Evolutionary conservation across 208 protist species (phyloP), one percentile per base, ranked within the genome.

Genomic region (Endotrypanum monterogeii): DNA sequence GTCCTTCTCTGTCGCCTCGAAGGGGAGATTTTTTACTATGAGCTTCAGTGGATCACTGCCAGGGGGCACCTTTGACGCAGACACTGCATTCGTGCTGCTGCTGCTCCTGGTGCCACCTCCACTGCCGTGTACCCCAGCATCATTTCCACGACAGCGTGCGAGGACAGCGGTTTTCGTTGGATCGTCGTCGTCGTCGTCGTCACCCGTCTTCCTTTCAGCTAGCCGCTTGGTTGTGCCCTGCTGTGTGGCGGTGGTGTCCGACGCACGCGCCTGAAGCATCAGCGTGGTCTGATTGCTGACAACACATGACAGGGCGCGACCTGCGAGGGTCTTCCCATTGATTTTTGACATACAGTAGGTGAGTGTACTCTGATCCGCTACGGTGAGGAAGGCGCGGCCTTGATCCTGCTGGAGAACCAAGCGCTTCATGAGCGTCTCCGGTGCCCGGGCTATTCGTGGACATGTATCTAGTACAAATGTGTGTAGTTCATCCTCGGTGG

Each of bases 1-100:
- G 80, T 99, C 99, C 51, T 95, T 88, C 61, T 91, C 82, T 9
- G 89, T 99, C 20, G 98, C 98, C 85, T 99, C 98, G 83, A 99
- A 99, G 3, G 99, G 95, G 14, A 99, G 80, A 84, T 99, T 99
- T 83, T 98, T 98, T 44, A 99, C 91, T 5, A 99, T 84, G 25
- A 99, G 71, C 82, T 99, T 99, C 52, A 89, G 84, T 52, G 92
- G 88, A 71, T 98, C 87, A 77, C 87, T 84, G 12, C 94, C 94
- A 12, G 86, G 76, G n/a, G 94, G 94, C 44, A 93, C 76, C 55
- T 51, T 65, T 28, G 71, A 70, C 44, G 35, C 2, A 4, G 69
- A 7, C 23, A 48, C 68, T 1, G 51, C 8, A 16, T 14, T 28
- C 25, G 30, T 55, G 37, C 28, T 35, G 60, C 2, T 18, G 44